Evolutionary conservation across 768 basidiomycete genomes (phyloP).

Genomic region (Xerocomellus amylosporus): DNA sequence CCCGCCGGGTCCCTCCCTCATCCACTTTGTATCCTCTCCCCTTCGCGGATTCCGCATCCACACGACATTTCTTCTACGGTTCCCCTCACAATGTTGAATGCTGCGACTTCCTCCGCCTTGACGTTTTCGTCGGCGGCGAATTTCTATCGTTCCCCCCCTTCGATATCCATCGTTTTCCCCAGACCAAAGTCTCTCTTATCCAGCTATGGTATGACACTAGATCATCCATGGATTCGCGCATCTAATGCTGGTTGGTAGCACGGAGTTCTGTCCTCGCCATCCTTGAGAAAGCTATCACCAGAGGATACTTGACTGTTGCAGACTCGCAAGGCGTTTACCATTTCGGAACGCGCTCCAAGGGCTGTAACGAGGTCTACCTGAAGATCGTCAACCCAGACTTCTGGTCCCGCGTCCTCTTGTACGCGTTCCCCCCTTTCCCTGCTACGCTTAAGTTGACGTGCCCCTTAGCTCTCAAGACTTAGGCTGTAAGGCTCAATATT

Average conservation of each 20-base stretch:
- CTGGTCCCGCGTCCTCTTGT: constrained; percentile 66
- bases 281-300: constrained; percentile 54
- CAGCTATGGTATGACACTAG: constrained; percentile 24
- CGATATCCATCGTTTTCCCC: constrained; percentile 29
- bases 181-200: constrained; percentile 29
- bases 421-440: constrained; percentile 29
- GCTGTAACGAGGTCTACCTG: constrained; percentile 59
- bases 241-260: constrained; percentile 37
- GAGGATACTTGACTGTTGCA: constrained; percentile 59
- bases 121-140: constrained; percentile 32
- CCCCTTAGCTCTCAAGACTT: constrained; percentile 43
- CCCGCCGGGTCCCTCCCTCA: constrained; percentile 8
- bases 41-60: not conserved
- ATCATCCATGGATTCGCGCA: not conserved
- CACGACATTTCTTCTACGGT: not conserved
- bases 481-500: constrained; percentile 48
- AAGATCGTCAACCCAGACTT: constrained; percentile 59
- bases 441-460: constrained; percentile 10
- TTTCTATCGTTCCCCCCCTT: constrained; percentile 33
- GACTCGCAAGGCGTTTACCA: constrained; percentile 59
- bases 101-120: constrained; percentile 30
- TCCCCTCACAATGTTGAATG: constrained; percentile 27
- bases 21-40: constrained; percentile 11
- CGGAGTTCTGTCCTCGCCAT: constrained; percentile 59
- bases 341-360: constrained; percentile 57